Percentiles rank a stretch among this genome's conserved stretches.
phyloP scores from a whole-genome alignment of 106 monocot genomes.

The Posidonia australis region DNA sequence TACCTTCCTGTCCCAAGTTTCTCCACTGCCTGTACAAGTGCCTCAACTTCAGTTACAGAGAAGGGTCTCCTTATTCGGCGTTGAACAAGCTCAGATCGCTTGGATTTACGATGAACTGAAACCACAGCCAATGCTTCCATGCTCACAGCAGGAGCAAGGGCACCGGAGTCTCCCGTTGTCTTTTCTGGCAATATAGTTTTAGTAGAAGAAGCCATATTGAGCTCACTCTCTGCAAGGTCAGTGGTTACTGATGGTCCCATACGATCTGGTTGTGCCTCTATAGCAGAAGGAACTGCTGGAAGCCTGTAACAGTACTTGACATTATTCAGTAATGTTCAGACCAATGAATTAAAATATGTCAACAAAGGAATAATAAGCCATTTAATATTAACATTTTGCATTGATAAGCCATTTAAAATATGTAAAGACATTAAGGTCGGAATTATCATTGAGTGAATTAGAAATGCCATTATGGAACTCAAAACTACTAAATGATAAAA shows the following conservation, averaged over 20 bases:
- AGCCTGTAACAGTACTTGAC: conserved; percentile 6
- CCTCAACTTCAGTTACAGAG: conserved; percentile 52
- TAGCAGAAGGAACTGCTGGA: background rate
- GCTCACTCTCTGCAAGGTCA: conserved; percentile 18
- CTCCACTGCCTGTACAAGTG: conserved; percentile 48
- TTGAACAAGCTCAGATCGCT: conserved; percentile 21
- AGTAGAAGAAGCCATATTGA: conserved; percentile 20
- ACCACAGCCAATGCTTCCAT: conserved; percentile 25
- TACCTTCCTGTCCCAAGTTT: conserved; percentile 51
- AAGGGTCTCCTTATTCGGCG: conserved; percentile 49
- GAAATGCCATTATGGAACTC: too few species aligned
- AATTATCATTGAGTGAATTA: too few species aligned
- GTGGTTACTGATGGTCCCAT: background rate
- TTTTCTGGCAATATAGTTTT: conserved; percentile 3
- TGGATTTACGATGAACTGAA: conserved; percentile 23
- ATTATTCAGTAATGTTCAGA: too few species aligned
- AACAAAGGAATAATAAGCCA: too few species aligned
- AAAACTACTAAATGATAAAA: too few species aligned
- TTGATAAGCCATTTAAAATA: too few species aligned
- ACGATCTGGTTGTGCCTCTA: background rate
- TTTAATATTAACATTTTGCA: too few species aligned
- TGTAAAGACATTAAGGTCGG: too few species aligned
- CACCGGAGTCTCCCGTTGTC: conserved; percentile 10
- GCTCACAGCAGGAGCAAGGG: conserved; percentile 24
- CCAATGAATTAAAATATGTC: too few species aligned